Percentiles rank a stretch among this genome's conserved stretches.
Evolutionary conservation across 2,329 filamentous ascomycete species (phyloP).

Genomic region (Ophiosphaerella narmari): DNA sequence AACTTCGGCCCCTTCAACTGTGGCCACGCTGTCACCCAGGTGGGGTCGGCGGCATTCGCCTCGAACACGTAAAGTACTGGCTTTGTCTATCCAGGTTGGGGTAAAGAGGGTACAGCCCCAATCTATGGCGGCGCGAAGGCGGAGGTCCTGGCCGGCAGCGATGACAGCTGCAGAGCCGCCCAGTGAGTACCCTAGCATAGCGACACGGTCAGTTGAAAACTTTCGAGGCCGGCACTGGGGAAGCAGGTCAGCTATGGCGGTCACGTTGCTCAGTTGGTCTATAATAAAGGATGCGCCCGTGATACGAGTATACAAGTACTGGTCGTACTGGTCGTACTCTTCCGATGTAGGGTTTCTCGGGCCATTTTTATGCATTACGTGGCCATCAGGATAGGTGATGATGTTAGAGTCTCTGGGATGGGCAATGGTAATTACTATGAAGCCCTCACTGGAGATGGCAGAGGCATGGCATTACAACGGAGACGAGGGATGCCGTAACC

Average conservation of each 20-base stretch:
- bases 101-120: constrained; percentile 25
- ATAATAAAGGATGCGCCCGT: constrained; percentile 28
- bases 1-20: constrained; percentile 29
- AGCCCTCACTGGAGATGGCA: constrained; percentile 54
- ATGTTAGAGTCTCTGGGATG: constrained; percentile 53
- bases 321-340: constrained; percentile 9
- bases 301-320: constrained; percentile 11
- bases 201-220: constrained; percentile 20
- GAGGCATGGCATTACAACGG: constrained; percentile 50
- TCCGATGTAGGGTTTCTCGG: constrained; percentile 3
- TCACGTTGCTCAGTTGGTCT: constrained; percentile 27
- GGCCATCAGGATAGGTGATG: constrained; percentile 54
- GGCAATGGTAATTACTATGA: constrained; percentile 54
- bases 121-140: constrained; percentile 15
- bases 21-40: constrained; percentile 17
- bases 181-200: constrained; percentile 25
- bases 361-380: constrained; percentile 12
- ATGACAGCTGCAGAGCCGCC: constrained; percentile 23
- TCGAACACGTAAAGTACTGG: constrained; percentile 24
- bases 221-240: constrained; percentile 10
- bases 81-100: constrained; percentile 16
- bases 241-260: constrained; percentile 22
- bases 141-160: constrained; percentile 18
- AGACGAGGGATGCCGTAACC: constrained; percentile 50
- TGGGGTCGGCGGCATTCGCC: constrained; percentile 11